Evolutionary conservation across 164 flowering plant species (phyloP).

Genomic region (Tinospora cordifolia): DNA sequence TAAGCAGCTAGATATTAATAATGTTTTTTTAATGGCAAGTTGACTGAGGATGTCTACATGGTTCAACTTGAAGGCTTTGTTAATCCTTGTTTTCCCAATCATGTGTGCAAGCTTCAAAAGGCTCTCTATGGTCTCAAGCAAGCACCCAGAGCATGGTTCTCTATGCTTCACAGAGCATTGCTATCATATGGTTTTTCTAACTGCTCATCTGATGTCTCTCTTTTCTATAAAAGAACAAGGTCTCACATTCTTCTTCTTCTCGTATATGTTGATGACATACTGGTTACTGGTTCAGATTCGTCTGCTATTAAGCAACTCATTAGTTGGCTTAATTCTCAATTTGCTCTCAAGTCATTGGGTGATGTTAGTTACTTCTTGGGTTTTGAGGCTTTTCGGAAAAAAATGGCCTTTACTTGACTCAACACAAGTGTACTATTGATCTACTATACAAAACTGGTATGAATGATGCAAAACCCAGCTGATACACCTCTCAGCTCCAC

Average conservation of each 20-base stretch:
- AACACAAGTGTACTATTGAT: not conserved
- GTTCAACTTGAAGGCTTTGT: not conserved
- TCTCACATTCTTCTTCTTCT: too few species aligned
- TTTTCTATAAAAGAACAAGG: not conserved
- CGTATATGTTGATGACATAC: too few species aligned
- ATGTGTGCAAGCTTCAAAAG: not conserved
- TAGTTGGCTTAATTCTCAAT: not conserved
- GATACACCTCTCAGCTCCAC: not conserved
- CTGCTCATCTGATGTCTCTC: not conserved
- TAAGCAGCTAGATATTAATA: not conserved
- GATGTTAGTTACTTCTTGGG: not conserved
- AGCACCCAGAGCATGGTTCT: not conserved
- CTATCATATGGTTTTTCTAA: not conserved
- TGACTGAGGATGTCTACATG: not conserved
- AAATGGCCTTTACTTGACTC: not conserved
- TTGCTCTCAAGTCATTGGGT: not conserved
- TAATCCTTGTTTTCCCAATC: not conserved
- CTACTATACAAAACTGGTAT: not conserved
- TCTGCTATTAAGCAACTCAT: too few species aligned
- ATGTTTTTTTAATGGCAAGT: not conserved
- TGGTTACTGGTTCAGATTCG: too few species aligned
- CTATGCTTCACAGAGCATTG: not conserved
- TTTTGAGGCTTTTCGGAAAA: not conserved
- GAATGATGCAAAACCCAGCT: not conserved
- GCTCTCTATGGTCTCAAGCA: not conserved